These are phyloP conservation scores for Salvia rosmarinus DNA, from an alignment of 257 asterid genomes.

Conservation along the genomic window DNA sequence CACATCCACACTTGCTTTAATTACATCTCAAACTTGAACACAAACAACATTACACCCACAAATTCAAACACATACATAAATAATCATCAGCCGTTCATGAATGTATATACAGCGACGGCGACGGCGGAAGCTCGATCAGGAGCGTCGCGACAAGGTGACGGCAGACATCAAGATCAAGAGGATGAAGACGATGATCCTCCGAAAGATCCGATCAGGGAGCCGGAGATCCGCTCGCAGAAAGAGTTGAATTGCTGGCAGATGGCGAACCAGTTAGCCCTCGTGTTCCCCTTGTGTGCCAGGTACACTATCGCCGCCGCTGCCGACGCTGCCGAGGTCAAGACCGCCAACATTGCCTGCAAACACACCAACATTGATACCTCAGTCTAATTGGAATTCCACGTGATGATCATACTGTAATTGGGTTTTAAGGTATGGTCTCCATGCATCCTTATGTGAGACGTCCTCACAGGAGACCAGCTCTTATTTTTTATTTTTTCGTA, in stretches of 20 bases:
- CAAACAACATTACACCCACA: neutral
- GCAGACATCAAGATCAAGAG: slow-evolving; percentile 60
- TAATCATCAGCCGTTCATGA: neutral
- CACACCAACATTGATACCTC: too few species aligned
- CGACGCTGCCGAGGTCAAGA: slow-evolving; percentile 65
- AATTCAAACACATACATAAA: neutral
- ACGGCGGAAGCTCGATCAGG: too few species aligned
- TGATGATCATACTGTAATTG: too few species aligned
- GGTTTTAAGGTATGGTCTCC: too few species aligned
- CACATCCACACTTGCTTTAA: neutral
- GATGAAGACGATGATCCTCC: slow-evolving; percentile 45
- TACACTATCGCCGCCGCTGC: slow-evolving; percentile 88
- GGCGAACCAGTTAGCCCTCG: slow-evolving; percentile 69
- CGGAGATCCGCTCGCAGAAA: slow-evolving; percentile 71
- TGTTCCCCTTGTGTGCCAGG: slow-evolving; percentile 81
- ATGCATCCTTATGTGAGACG: too few species aligned
- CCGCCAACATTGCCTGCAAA: slow-evolving; percentile 63
- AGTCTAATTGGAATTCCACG: too few species aligned
- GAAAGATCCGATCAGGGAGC: slow-evolving; percentile 70
- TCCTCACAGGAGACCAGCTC: too few species aligned
- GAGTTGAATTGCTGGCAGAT: slow-evolving; percentile 75
- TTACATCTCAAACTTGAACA: neutral
- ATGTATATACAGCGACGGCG: neutral
- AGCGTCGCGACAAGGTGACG: slow-evolving; percentile 49
- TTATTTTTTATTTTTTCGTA: too few species aligned